Evolutionary conservation across 768 basidiomycete genomes (phyloP).

Genomic region (Kwoniella newhampshirensis): DNA sequence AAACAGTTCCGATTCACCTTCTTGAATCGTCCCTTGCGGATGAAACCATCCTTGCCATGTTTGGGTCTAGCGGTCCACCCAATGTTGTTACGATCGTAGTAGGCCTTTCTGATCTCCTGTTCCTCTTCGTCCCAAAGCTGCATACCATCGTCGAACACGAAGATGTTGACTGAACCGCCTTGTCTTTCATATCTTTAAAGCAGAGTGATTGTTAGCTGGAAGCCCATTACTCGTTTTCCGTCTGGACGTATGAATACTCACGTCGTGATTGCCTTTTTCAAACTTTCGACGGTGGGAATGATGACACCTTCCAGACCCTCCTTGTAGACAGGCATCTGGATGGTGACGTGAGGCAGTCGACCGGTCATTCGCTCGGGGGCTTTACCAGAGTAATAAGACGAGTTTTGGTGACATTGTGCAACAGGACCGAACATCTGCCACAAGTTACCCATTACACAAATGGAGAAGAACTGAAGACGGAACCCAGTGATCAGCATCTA

Average conservation of each 20-base stretch:
- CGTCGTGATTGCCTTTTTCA: constrained; percentile 83
- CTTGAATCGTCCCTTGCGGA: constrained; percentile 85
- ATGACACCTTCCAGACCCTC: constrained; percentile 58
- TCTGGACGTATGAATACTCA: constrained; percentile 52
- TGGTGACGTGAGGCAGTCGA: constrained; percentile 44
- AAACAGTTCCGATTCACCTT: constrained; percentile 56
- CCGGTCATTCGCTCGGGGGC: constrained; percentile 40
- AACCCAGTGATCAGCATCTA: neutral
- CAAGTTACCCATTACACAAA: constrained; percentile 50
- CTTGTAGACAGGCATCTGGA: constrained; percentile 88
- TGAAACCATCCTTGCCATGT: constrained; percentile 69
- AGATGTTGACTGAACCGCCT: constrained; percentile 75
- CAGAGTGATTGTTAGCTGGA: no score
- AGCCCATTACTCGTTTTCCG: no score
- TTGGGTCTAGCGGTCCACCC: constrained; percentile 80
- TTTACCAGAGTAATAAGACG: constrained; percentile 49
- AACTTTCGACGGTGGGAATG: constrained; percentile 62
- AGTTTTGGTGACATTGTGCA: constrained; percentile 50
- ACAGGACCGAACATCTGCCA: constrained; percentile 54
- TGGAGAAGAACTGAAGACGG: constrained; percentile 41
- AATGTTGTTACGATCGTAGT: constrained; percentile 70
- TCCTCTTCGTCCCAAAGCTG: constrained; percentile 67
- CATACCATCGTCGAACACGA: constrained; percentile 70
- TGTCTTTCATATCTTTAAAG: constrained; percentile 66
- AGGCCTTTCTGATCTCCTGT: constrained; percentile 66